Evolutionary conservation across 2,329 filamentous ascomycete species (phyloP), one percentile per base, ranked within the genome.

Genomic region (Penicillium aurantiogriseum): DNA sequence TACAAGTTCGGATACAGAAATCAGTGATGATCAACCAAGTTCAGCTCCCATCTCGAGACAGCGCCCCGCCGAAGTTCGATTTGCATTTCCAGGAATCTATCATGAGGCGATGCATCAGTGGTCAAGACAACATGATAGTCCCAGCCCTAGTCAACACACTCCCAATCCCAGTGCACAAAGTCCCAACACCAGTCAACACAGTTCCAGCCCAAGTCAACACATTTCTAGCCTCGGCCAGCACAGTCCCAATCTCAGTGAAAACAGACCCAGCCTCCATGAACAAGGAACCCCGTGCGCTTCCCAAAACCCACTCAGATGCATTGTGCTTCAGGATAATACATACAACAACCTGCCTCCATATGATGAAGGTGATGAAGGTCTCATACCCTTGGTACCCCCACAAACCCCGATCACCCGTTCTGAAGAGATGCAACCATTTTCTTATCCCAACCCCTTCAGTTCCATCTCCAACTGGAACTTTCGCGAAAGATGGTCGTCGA

Each of bases 61-160:
- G 23, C 42, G 46, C 27, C 63, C 64, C 25, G 57, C 50, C 6
- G 57, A 62, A 25, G 60, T 63, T 15, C 39, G 31, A 25, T 51
- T 67, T 46, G 63, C 62, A 11, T 67, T 66, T 25, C 64, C 64
- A 9, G 63, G 60, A 27, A 10, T 65, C 0, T 62, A 65, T 21
- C 62, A 59, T 13, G 63, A 59, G 19, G 36, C 63, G 15, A 31
- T 65, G 1, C 54, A 62, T 17, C 63, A 67, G 31, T 67, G 63
- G 60, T 25, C 27, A 4, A 54, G 48, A 33, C 51, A 53, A 35
- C 17, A 19, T 35, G 29, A 15, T 36, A 44, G 19, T n/a, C 25
- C 25, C 5, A 21, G 8, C 29, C 39, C 17, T 6, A 45, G 11
- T 23, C 39, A 27, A 5, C n/a, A 35, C 13, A 27, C 8, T 21